Evolutionary conservation across 129 eudicot species (phyloP).

Genomic region (Erigeron canadensis): DNA sequence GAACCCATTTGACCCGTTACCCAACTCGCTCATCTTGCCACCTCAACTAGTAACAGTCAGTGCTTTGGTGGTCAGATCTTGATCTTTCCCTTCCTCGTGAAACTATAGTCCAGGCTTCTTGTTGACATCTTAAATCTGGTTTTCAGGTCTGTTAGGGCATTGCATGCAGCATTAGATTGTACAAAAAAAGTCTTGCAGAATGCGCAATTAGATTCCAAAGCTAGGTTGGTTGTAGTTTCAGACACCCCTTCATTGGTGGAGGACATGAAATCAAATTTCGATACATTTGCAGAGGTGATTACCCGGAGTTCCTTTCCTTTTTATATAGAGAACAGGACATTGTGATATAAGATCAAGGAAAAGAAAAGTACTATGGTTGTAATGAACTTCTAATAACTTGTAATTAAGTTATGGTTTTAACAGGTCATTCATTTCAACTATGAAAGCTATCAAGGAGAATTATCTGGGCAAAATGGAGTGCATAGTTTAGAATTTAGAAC

Average conservation of each 20-base stretch:
- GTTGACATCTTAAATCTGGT: slow-evolving; percentile 13
- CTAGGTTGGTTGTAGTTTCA: slow-evolving; percentile 73
- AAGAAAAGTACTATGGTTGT: not conserved
- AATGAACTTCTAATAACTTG: too few relatives aligned
- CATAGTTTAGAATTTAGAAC: slow-evolving; percentile 47
- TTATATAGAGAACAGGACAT: not conserved
- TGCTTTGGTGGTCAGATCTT: not conserved
- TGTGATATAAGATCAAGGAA: not conserved
- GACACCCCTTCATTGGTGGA: slow-evolving; percentile 73
- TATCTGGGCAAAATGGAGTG: slow-evolving; percentile 37
- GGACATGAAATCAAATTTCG: slow-evolving; percentile 48
- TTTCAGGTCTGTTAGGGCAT: slow-evolving; percentile 75
- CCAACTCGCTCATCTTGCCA: too few relatives aligned
- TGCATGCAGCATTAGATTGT: slow-evolving; percentile 70
- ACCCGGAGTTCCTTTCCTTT: not conserved
- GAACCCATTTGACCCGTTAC: not conserved
- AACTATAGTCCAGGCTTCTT: not conserved
- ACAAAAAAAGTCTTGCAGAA: slow-evolving; percentile 42
- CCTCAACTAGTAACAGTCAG: too few relatives aligned
- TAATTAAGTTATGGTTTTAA: slow-evolving; percentile 12
- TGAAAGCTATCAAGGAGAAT: slow-evolving; percentile 56
- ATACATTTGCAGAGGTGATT: slow-evolving; percentile 65
- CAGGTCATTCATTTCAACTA: slow-evolving; percentile 86
- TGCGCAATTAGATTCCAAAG: slow-evolving; percentile 37
- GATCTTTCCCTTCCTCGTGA: not conserved